Base-by-base conservation (phyloP, 257 asterid species). In the Plantago elongata region DNA sequence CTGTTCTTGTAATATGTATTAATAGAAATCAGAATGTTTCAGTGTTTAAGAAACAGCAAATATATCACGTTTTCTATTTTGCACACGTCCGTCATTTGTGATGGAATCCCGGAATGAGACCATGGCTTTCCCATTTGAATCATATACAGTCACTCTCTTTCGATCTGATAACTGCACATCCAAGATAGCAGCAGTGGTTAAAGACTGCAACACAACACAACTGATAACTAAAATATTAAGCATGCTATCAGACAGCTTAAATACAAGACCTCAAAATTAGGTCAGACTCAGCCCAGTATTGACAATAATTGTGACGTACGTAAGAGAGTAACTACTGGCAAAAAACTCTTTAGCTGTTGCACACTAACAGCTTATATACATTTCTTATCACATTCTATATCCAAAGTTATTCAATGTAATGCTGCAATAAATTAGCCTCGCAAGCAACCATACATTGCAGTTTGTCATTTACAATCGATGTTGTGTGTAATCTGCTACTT, bases 71-170 rank as follows among this genome's bases (percentile, higher is more conserved):
- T 63, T 75, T 11, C 60, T 60, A 44, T 78, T 83, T 34, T 78
- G 49, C 65, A 72, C 63, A 49, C 69, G 65, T 59, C 91, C 96
- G 54, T 78, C 81, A 62, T 77, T 78, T 9, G 48, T 45, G 62
- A 37, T 55, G 67, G 71, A 81, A 67, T 84, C 91, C 37, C 83
- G 78, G 34, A 88, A 72, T 17, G 85, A 72, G 49, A 88, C 89
- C 76, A 83, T 51, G 5, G 69, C 45, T 61, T 73, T 49, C 69
- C 91, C 87, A 45, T 49, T 34, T 4, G 27, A 17, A 10, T 76
- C 75, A 62, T 63, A 74, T 66, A 78, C 37, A n/a, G 78, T 66
- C 51, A 88, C 86, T 64, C 61, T 83, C 81, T 84, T 75, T 55
- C 57, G 71, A 52, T 71, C 64, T 13, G 90, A 74, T 38, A 84